These are phyloP conservation scores for Atkinsonella hypoxylon DNA, from an alignment of 2,329 filamentous ascomycete species.

Conservation along the genomic window DNA sequence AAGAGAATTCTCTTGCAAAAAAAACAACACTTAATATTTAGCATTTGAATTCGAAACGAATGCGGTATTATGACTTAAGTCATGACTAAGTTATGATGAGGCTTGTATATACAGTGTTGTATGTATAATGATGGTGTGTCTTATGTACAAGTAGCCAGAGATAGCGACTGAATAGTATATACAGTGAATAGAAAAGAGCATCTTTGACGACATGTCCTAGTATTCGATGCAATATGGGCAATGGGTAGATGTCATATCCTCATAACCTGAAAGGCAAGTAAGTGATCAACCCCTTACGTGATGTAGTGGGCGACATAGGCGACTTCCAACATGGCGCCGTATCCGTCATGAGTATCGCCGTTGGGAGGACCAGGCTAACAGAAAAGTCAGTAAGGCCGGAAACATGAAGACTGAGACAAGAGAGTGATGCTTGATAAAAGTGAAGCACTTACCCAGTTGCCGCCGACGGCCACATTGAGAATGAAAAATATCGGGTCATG, in stretches of 20 bases:
- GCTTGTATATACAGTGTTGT: background rate
- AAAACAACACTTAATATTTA: no score
- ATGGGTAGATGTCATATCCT: background rate
- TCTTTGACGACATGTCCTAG: background rate
- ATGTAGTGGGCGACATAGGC: slow-evolving; percentile 35
- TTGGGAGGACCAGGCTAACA: slow-evolving; percentile 37
- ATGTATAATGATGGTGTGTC: background rate
- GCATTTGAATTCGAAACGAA: no score
- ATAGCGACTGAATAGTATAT: slow-evolving; percentile 9
- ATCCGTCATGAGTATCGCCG: slow-evolving; percentile 30
- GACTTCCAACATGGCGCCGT: slow-evolving; percentile 38
- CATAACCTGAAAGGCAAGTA: background rate
- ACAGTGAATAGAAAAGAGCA: slow-evolving; percentile 2
- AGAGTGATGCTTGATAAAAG: no score
- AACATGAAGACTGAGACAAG: background rate
- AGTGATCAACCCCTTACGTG: slow-evolving; percentile 2
- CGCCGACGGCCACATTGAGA: slow-evolving; percentile 44
- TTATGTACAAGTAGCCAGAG: slow-evolving; percentile 4
- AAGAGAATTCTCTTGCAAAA: no score
- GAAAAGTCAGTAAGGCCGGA: slow-evolving; percentile 1
- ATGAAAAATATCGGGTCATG: slow-evolving; percentile 39
- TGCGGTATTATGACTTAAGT: no score
- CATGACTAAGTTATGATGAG: background rate
- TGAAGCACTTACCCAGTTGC: slow-evolving; percentile 32
- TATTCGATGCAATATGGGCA: slow-evolving; percentile 2